Conservation (phyloP, 805 yeast species). For the Teunomyces panamensis region DNA sequence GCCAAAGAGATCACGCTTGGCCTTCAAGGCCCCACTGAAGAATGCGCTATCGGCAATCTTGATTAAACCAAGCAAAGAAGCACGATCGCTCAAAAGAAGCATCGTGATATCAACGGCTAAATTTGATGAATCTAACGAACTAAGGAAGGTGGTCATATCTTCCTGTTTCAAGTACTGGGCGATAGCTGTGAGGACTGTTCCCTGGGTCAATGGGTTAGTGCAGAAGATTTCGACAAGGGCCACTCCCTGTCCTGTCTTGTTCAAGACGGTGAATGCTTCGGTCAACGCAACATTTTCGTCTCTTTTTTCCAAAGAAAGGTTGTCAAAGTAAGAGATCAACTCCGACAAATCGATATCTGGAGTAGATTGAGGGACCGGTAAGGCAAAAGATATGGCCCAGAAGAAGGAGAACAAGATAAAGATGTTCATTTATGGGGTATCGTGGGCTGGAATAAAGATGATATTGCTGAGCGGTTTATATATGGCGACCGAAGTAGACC, state of each 20-base stretch:
- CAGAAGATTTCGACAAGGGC: slow-evolving; percentile 14
- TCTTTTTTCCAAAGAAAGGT: slow-evolving; percentile 3
- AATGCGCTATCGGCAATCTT: slow-evolving; percentile 12
- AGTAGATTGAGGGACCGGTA: neutral
- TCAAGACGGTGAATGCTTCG: slow-evolving; percentile 15
- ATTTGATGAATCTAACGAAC: slow-evolving; percentile 15
- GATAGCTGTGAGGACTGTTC: slow-evolving; percentile 15
- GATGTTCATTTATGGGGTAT: neutral
- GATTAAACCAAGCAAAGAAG: slow-evolving; percentile 15
- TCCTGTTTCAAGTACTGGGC: slow-evolving; percentile 15
- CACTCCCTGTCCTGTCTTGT: slow-evolving; percentile 16
- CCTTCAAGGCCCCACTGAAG: slow-evolving; percentile 4
- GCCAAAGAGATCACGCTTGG: slow-evolving; percentile 6
- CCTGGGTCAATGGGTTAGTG: slow-evolving; percentile 14
- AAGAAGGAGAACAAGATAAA: neutral
- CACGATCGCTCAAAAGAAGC: slow-evolving; percentile 17
- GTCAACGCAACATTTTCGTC: slow-evolving; percentile 14
- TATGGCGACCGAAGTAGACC: neutral
- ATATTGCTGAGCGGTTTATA: neutral
- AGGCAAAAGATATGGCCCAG: neutral
- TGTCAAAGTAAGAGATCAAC: neutral
- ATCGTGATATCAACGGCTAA: slow-evolving; percentile 19
- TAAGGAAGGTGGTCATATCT: slow-evolving; percentile 13
- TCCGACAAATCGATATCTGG: neutral
- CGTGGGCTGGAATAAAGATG: neutral